These are phyloP conservation scores for Xylaria arbuscula DNA, from an alignment of 2,329 filamentous ascomycete species.

Conservation along the genomic window DNA sequence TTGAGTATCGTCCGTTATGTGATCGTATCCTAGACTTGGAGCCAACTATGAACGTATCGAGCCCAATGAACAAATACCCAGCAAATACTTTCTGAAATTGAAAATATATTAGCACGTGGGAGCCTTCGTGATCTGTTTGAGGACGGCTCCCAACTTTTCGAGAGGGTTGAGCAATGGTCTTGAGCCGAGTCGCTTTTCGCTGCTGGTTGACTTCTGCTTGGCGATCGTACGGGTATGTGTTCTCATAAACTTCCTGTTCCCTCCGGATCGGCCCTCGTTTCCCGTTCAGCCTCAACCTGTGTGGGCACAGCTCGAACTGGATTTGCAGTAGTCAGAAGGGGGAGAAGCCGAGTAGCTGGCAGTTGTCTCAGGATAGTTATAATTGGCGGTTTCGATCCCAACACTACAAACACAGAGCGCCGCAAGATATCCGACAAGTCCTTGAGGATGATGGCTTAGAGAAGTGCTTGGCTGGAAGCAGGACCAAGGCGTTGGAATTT, in stretches of 20 bases:
- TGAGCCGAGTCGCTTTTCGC: constrained; percentile 8
- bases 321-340: background rate
- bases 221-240: background rate
- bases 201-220: background rate
- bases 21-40: constrained; percentile 15
- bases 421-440: constrained; percentile 20
- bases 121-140: background rate
- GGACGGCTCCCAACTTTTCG: background rate
- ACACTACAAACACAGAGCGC: constrained; percentile 12
- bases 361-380: constrained; percentile 2
- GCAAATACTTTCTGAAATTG: background rate
- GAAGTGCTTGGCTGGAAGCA: constrained; percentile 11
- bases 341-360: background rate
- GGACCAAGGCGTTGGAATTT: constrained; percentile 15
- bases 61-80: constrained; percentile 4
- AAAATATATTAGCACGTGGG: constrained; percentile 23
- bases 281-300: constrained; percentile 6
- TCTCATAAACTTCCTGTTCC: background rate
- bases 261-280: constrained; percentile 8
- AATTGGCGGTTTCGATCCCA: constrained; percentile 16
- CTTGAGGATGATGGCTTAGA: constrained; percentile 9
- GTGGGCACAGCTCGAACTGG: constrained; percentile 9
- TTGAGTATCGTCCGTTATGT: constrained; percentile 15
- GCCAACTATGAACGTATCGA: constrained; percentile 18
- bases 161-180: constrained; percentile 8